Evolutionary conservation across 2,329 filamentous ascomycete species (phyloP).

Genomic region (Neobulgaria alba): DNA sequence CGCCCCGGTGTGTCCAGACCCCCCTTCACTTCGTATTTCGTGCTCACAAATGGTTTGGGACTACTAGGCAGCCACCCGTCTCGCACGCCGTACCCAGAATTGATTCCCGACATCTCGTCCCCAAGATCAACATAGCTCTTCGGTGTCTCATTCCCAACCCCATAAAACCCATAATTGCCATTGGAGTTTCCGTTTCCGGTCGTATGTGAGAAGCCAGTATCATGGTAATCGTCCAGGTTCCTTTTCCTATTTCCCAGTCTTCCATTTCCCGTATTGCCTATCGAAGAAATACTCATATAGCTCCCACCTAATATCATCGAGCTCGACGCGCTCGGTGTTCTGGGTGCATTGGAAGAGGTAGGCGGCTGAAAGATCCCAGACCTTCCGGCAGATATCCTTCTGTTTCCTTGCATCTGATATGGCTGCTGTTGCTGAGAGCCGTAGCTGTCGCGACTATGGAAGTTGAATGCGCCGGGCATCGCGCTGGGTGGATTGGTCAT

Average conservation of each 20-base stretch:
- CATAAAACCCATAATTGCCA: neutral
- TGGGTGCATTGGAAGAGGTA: no score
- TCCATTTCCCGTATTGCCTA: conserved; percentile 4
- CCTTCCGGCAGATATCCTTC: conserved; percentile 24
- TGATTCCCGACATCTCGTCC: neutral
- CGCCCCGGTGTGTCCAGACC: conserved; percentile 39
- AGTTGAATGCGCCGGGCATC: conserved; percentile 22
- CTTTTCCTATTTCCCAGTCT: conserved; percentile 9
- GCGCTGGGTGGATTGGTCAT: conserved; percentile 19
- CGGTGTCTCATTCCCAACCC: neutral
- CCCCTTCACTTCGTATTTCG: conserved; percentile 40
- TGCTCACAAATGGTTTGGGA: conserved; percentile 40
- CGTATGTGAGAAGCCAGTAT: conserved; percentile 2
- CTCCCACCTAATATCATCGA: conserved; percentile 23
- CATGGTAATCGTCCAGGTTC: conserved; percentile 11
- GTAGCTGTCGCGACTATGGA: conserved; percentile 12
- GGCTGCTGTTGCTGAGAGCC: conserved; percentile 13
- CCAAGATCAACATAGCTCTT: neutral
- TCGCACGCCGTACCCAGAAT: conserved; percentile 4
- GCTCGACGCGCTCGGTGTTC: conserved; percentile 30
- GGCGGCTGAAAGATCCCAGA: conserved; percentile 36
- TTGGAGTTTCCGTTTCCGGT: conserved; percentile 4
- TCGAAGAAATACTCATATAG: conserved; percentile 10
- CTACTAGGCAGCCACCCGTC: conserved; percentile 16
- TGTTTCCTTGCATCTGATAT: neutral